Evolutionary conservation across 139 green algal species (phyloP), one percentile per base, ranked within the genome.

Genomic region (Auxenochlorella pyrenoidosa): DNA sequence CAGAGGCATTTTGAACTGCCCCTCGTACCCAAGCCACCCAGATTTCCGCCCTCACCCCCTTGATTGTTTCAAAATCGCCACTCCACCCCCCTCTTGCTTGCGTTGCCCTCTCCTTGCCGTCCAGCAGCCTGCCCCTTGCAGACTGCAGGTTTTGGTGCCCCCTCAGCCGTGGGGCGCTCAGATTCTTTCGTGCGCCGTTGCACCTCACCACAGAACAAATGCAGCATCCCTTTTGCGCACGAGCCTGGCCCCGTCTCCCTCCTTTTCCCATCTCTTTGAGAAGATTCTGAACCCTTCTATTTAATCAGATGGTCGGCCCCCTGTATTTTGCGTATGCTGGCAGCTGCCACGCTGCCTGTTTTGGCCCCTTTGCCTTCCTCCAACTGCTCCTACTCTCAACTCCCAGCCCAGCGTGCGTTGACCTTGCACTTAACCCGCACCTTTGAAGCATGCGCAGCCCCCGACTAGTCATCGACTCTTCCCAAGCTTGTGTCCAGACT

Each of bases 101-200:
- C 54, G 15, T 63, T 2, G 10, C 54, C 54, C 22, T 63, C 15
- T 63, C 54, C 54, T 63, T 24, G 54, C 18, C 15, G 54, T 13
- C 54, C 54, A 2, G 54, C 54, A 63, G 47, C 10, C 47, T 54
- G 47, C 47, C 47, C 10, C 47, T 18, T 54, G 63, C n/a, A n/a
- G 66, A 73, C 32, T 73, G 66, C 66, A 73, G 66, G 66, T 73
- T 73, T 71, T 73, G n/a, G 66, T 40, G 66, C 32, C 66, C 32
- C 66, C 66, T 21, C 66, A 54, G 10, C 8, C 32, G 15, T 4
- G 15, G 54, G 54, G 54, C 54, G 54, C 54, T 24, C 66, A 26
- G 13, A 73, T 73, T 73, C 66, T 73, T 73, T 73, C 54, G 16
- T 24, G 54, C 41, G 66, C 32, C 66, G 34, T 73, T 36, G 66